phyloP scores from a whole-genome alignment of 306 rosid genomes.

The Vicia villosa region DNA sequence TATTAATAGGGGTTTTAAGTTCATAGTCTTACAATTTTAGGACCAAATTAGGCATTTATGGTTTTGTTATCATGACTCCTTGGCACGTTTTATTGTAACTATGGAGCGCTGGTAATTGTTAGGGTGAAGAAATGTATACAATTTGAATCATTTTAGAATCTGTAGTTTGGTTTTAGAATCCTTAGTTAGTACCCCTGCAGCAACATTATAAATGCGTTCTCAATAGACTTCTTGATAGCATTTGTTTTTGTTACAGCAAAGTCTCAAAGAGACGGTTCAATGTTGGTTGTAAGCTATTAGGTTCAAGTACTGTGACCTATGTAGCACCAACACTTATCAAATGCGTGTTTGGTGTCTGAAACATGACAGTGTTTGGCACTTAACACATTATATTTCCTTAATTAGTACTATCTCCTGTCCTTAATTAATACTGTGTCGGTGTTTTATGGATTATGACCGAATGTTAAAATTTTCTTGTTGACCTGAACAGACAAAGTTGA shows the following conservation, averaged over 20 bases:
- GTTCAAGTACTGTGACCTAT: background rate
- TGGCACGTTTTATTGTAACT: background rate
- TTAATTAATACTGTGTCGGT: no score
- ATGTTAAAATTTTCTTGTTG: conserved; percentile 32
- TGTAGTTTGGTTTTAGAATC: background rate
- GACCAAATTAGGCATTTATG: background rate
- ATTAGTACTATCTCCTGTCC: background rate
- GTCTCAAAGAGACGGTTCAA: background rate
- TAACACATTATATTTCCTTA: background rate
- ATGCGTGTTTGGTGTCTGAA: background rate
- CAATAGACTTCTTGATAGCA: background rate
- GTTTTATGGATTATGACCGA: background rate
- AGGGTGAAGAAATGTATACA: background rate
- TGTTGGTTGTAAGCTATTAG: conserved; percentile 2
- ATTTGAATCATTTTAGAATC: background rate
- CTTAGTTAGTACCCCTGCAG: background rate
- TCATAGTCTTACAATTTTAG: background rate
- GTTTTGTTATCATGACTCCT: background rate
- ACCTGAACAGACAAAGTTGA: conserved; percentile 71
- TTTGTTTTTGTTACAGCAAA: background rate
- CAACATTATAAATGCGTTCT: background rate
- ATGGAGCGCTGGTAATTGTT: background rate
- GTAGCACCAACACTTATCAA: background rate
- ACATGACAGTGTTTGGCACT: background rate
- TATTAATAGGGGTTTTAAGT: background rate